phyloP scores from a whole-genome alignment of 2,329 filamentous ascomycete species.

The Ophiocordyceps camponoti-saundersi region DNA sequence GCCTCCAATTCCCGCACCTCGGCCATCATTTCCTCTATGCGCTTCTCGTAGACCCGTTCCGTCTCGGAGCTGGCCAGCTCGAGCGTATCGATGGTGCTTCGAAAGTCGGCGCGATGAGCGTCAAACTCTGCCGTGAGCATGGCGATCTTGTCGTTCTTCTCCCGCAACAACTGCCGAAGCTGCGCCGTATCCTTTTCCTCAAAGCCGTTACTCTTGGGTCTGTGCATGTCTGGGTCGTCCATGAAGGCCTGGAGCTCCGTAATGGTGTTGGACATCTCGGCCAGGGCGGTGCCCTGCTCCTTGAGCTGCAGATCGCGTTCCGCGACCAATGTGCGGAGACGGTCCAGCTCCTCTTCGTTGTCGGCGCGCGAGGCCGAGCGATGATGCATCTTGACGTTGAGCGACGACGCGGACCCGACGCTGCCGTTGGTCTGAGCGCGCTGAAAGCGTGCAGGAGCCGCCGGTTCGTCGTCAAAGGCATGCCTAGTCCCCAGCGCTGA shows the following conservation, averaged over 20 bases:
- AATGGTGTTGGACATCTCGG: slow-evolving; percentile 80
- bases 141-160: slow-evolving; percentile 94
- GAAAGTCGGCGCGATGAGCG: slow-evolving; percentile 82
- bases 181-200: slow-evolving; percentile 61
- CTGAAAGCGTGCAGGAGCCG: slow-evolving; percentile 28
- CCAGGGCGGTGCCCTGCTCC: slow-evolving; percentile 66
- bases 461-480: slow-evolving; percentile 40
- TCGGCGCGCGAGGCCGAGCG: slow-evolving; percentile 28
- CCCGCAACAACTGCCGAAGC: slow-evolving; percentile 65
- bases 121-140: slow-evolving; percentile 92
- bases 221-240: slow-evolving; percentile 30
- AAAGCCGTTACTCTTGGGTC: slow-evolving; percentile 26
- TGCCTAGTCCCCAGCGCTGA: slow-evolving; percentile 38
- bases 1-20: slow-evolving; percentile 74
- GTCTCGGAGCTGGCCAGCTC: slow-evolving; percentile 94
- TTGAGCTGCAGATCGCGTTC: slow-evolving; percentile 78
- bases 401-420: slow-evolving; percentile 34
- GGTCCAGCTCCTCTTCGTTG: slow-evolving; percentile 57
- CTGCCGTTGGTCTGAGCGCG: slow-evolving; percentile 37
- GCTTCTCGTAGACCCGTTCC: slow-evolving; percentile 86
- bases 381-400: slow-evolving; percentile 30
- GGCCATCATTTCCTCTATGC: slow-evolving; percentile 69
- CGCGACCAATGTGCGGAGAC: slow-evolving; percentile 56
- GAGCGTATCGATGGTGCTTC: slow-evolving; percentile 89
- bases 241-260: slow-evolving; percentile 61